A percentile compares a stretch with the other conserved stretches of the same genome.
Evolutionary conservation across 2,329 filamentous ascomycete genomes (phyloP).

Genomic region (Cercospora berteroae): DNA sequence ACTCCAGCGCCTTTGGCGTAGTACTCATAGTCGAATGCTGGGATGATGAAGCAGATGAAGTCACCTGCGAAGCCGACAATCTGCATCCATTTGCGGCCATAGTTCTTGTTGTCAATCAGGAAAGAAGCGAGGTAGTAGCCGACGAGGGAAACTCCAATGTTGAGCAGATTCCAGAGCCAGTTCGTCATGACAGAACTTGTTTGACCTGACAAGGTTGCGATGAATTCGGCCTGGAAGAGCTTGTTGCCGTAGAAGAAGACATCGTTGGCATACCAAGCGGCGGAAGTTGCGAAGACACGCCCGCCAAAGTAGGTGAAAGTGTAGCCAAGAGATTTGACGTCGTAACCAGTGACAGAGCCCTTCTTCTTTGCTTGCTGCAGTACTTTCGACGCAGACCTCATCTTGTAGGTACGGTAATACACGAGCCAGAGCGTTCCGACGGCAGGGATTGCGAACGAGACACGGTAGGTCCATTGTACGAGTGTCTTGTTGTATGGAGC

Average conservation of each 20-base stretch:
- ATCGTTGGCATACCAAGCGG: constrained; percentile 93
- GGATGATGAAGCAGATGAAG: constrained; percentile 90
- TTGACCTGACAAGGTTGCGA: constrained; percentile 68
- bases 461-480: constrained; percentile 85
- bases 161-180: constrained; percentile 92
- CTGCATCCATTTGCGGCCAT: constrained; percentile 95
- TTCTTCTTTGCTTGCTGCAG: constrained; percentile 81
- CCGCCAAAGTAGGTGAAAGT: constrained; percentile 82
- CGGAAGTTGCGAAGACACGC: constrained; percentile 80
- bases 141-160: constrained; percentile 77
- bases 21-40: constrained; percentile 83
- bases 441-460: constrained; percentile 89
- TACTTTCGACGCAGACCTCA: constrained; percentile 83
- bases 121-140: constrained; percentile 91
- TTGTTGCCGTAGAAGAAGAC: constrained; percentile 99
- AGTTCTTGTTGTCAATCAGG: constrained; percentile 92
- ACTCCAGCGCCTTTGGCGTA: constrained; percentile 71
- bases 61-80: constrained; percentile 88
- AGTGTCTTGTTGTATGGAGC: constrained; percentile 75
- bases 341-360: constrained; percentile 85
- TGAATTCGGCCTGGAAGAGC: constrained; percentile 91
- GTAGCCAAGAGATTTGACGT: constrained; percentile 74
- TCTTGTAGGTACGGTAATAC: constrained; percentile 94
- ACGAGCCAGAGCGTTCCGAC: constrained; percentile 90
- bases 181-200: constrained; percentile 69